Conservation (phyloP, 176 grass and related monocot genomes). For the Raddia distichophylla region DNA sequence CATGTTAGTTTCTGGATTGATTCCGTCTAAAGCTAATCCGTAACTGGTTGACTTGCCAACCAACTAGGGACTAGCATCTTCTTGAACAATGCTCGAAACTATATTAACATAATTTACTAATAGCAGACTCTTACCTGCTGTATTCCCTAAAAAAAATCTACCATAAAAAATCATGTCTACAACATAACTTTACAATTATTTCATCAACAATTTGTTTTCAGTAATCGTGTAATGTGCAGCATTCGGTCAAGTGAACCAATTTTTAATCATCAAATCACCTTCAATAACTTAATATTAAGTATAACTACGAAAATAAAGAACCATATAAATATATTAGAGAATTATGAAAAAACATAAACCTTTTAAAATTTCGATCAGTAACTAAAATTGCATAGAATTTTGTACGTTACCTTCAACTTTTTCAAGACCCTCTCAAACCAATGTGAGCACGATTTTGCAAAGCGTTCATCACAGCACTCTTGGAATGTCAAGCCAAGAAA, state of each 20-base stretch:
- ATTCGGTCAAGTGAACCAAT: neutral
- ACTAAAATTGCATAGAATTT: neutral
- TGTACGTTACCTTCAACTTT: conserved; percentile 5
- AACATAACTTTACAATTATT: neutral
- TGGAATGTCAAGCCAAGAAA: conserved; percentile 38
- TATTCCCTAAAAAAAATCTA: neutral
- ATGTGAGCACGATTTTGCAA: conserved; percentile 14
- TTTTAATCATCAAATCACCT: neutral
- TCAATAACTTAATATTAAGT: neutral
- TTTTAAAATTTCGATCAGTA: neutral
- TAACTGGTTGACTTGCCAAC: too few relatives aligned
- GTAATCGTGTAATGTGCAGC: neutral
- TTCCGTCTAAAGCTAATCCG: too few relatives aligned
- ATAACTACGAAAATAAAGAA: neutral
- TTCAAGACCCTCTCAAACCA: conserved; percentile 32
- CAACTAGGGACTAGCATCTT: too few relatives aligned
- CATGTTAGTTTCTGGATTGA: too few relatives aligned
- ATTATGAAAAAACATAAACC: neutral
- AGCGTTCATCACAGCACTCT: conserved; percentile 20
- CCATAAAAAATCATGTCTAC: neutral
- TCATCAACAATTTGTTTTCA: neutral
- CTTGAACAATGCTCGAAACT: neutral
- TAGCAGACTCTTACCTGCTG: neutral
- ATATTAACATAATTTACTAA: neutral
- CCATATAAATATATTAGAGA: neutral